Conservation (phyloP, 495 filamentous ascomycete genomes). For the Zalerion maritima region DNA sequence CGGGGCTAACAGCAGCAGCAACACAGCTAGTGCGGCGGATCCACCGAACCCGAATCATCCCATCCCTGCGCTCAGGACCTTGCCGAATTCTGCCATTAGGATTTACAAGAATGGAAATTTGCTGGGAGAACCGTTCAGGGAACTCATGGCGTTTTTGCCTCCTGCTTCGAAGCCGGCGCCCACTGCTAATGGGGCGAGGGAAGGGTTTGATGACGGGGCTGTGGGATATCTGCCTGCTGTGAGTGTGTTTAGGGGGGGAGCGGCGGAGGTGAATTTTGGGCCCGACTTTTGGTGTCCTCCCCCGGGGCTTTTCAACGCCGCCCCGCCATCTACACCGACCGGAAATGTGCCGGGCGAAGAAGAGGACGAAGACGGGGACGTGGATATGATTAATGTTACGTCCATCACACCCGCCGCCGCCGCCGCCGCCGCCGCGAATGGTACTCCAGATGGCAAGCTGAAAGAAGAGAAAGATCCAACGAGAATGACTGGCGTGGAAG, state of each 20-base stretch:
- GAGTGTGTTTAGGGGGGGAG: slow-evolving; percentile 79
- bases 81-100: slow-evolving; percentile 74
- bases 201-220: slow-evolving; percentile 80
- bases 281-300: slow-evolving; percentile 83
- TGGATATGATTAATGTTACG: slow-evolving; percentile 33
- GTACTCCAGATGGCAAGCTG: slow-evolving; percentile 1
- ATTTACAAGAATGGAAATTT: slow-evolving; percentile 83
- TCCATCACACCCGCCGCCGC: slow-evolving; percentile 13
- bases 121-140: slow-evolving; percentile 77
- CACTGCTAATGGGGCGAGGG: slow-evolving; percentile 61
- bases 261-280: slow-evolving; percentile 83
- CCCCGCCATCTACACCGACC: too few species aligned
- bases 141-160: slow-evolving; percentile 82
- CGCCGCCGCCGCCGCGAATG: neutral
- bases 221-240: slow-evolving; percentile 92
- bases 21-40: slow-evolving; percentile 25
- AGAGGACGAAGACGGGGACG: slow-evolving; percentile 24
- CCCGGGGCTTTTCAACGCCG: slow-evolving; percentile 23
- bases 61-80: slow-evolving; percentile 56
- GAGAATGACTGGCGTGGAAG: slow-evolving; percentile 17
- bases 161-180: slow-evolving; percentile 69
- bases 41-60: slow-evolving; percentile 57
- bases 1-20: slow-evolving; percentile 10
- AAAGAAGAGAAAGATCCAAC: slow-evolving; percentile 4
- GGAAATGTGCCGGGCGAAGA: too few species aligned